Percentiles rank a stretch among this genome's conserved stretches.
Evolutionary conservation across 2,329 filamentous ascomycete species (phyloP).

Genomic region (Chaetomium strumarium): DNA sequence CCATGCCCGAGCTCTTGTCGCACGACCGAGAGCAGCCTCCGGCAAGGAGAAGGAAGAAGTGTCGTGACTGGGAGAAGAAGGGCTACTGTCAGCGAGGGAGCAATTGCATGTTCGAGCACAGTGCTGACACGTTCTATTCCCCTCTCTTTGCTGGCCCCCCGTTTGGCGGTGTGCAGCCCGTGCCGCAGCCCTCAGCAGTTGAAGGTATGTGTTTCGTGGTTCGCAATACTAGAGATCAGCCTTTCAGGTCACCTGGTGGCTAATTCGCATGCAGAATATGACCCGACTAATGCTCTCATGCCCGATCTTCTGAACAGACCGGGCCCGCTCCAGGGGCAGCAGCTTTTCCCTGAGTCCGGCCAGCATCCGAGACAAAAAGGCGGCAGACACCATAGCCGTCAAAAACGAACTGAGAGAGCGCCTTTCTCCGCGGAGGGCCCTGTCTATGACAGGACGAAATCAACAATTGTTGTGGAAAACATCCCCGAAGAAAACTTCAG

Average conservation of each 20-base stretch:
- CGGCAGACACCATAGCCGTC: conserved; percentile 15
- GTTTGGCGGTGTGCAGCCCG: conserved; percentile 9
- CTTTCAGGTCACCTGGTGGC: background rate
- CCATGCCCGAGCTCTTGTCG: conserved; percentile 11
- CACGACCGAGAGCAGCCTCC: conserved; percentile 10
- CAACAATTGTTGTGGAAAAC: conserved; percentile 67
- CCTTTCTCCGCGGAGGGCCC: conserved; percentile 61
- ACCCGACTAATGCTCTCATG: conserved; percentile 44
- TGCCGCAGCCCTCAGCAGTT: conserved; percentile 27
- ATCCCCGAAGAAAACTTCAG: conserved; percentile 67
- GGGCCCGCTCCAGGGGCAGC: conserved; percentile 5
- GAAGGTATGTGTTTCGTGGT: conserved; percentile 27
- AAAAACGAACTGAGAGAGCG: conserved; percentile 34
- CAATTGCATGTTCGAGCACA: conserved; percentile 65
- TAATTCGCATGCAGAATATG: conserved; percentile 44
- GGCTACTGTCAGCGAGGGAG: conserved; percentile 65
- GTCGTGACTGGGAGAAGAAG: conserved; percentile 65
- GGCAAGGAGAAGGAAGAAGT: conserved; percentile 44
- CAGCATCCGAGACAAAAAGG: conserved; percentile 9
- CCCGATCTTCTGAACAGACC: conserved; percentile 18
- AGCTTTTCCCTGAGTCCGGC: conserved; percentile 1
- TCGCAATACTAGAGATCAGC: background rate
- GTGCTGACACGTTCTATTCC: conserved; percentile 41
- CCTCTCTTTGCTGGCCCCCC: conserved; percentile 26
- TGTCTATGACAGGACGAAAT: conserved; percentile 56